Base-by-base conservation (phyloP, 805 yeast species). In the Kregervanrija fluxuum region DNA sequence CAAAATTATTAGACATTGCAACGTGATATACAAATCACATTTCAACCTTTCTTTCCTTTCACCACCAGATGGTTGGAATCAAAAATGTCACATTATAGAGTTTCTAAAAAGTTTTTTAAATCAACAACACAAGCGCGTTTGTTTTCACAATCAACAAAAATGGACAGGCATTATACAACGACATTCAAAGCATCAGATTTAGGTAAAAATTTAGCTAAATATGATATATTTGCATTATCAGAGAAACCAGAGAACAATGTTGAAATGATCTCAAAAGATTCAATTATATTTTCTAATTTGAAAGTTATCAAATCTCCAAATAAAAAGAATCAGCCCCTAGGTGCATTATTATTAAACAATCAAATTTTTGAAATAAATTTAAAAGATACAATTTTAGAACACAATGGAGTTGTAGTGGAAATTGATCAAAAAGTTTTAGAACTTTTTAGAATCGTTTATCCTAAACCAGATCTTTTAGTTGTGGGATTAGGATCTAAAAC, bases 401-500 rank as follows among this genome's bases (percentile, higher is more conserved):
- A 43, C 16, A 51, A 54, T 33, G 61, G 68, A 14, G 54, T 61
- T n/a, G 75, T 79, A 1, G 71, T 73, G 45, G 75, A 75, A 38
- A 56, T 66, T 8, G 42, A 50, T 17, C 40, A 48, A 4, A 68
- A 68, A 11, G 57, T 82, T 4, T 70, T 82, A 45, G 71, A 69
- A 14, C 64, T 79, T 6, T 71, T 85, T 43, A 68, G 68, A 15
- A 64, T 77, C 5, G 60, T 82, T 1, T 78, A 80, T 58, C 95
- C 95, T 3, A 79, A 80, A 55, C 95, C 95, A 0, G 95, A 86
- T 55, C 67, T 86, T 38, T 53, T 84, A 40, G 80, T 85, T 8
- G 63, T 85, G 13, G 95, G 95, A 1, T 64, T 84, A 17, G 95
- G 95, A 0, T 67, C 68, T 46, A 69, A 73, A 47, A 72, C 85